Evolutionary conservation across 75 land plant genomes (phyloP).

Genomic region (Pseudotsuga menziesii): DNA sequence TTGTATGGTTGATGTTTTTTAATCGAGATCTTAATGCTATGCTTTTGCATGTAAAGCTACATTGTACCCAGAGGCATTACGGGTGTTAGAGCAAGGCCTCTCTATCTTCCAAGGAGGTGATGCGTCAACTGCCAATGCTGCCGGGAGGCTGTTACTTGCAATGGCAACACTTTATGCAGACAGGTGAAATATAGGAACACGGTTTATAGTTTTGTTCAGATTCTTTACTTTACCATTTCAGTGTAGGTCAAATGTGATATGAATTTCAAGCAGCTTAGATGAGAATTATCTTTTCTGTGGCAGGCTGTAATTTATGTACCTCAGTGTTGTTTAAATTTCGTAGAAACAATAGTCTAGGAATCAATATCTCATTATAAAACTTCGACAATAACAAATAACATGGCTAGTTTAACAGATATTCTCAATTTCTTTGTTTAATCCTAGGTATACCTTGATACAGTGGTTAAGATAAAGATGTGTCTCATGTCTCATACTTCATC

Average conservation of each 20-base stretch:
- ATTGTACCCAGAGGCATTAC: conserved; percentile 6
- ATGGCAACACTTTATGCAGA: conserved; percentile 1
- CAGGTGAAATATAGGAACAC: background rate
- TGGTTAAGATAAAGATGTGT: background rate
- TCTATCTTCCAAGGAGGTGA: conserved; percentile 5
- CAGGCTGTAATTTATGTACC: background rate
- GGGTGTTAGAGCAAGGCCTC: conserved; percentile 10
- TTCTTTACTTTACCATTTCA: background rate
- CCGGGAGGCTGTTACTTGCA: conserved; percentile 10
- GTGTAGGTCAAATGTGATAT: background rate
- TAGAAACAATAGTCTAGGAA: background rate
- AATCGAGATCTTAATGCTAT: background rate
- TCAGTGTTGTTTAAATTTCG: background rate
- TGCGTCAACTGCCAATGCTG: conserved; percentile 4
- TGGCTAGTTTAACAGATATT: background rate
- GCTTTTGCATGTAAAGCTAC: conserved; percentile 3
- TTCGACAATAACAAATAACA: background rate
- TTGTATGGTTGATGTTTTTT: background rate
- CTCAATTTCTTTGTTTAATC: background rate
- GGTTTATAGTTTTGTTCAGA: background rate
- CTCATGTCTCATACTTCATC: background rate
- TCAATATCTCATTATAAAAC: background rate
- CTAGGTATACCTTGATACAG: background rate
- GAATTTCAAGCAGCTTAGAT: background rate
- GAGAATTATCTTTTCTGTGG: background rate